Percentiles rank a stretch among this genome's conserved stretches.
These are phyloP conservation scores for Telfairia occidentalis DNA, from an alignment of 331 rosid genomes.

Conservation along the genomic window DNA sequence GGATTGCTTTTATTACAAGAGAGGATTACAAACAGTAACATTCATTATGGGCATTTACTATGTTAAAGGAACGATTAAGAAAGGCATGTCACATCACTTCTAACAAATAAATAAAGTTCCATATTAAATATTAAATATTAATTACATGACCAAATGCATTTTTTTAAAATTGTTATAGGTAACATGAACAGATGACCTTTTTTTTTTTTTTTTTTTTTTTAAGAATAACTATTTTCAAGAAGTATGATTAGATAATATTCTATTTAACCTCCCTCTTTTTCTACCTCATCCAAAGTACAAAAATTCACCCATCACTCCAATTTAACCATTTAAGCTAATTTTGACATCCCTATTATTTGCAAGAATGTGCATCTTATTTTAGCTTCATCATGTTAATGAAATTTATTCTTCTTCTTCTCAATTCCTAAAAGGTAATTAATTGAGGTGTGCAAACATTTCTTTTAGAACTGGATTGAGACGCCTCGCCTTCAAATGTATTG, in stretches of 20 bases:
- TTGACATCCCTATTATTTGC: not conserved
- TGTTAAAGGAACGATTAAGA: not conserved
- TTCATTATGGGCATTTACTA: not conserved
- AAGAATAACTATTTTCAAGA: not conserved
- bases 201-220: too few species aligned
- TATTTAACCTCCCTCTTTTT: too few species aligned
- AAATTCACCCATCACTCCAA: not conserved
- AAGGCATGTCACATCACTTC: not conserved
- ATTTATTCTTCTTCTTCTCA: not conserved
- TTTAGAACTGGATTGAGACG: not conserved
- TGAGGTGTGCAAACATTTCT: not conserved
- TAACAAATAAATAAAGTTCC: not conserved
- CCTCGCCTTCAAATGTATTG: conserved; percentile 30
- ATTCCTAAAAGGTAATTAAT: not conserved
- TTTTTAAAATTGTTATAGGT: too few species aligned
- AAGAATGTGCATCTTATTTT: not conserved
- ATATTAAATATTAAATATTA: not conserved
- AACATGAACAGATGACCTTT: too few species aligned
- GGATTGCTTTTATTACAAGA: not conserved
- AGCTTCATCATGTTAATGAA: not conserved
- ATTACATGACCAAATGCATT: too few species aligned
- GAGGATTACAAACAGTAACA: not conserved
- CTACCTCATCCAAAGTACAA: not conserved
- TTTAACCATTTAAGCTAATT: not conserved
- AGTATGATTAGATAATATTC: not conserved